Evolutionary conservation across 805 yeast genomes (phyloP).

Genomic region (Torulaspora quercuum): DNA sequence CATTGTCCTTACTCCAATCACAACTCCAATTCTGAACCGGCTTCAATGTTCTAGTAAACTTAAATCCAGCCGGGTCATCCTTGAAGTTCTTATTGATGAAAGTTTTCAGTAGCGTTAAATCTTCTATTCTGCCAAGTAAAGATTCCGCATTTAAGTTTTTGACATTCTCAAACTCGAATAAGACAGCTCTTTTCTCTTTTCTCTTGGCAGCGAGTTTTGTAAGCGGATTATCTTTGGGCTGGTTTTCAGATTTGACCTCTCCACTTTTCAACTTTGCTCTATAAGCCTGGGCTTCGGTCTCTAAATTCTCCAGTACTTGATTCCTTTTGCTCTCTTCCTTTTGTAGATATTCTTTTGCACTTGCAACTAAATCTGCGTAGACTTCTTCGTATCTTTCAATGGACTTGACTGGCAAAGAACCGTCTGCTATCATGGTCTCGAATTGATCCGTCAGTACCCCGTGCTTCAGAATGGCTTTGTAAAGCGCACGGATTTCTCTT

Average conservation of each 20-base stretch:
- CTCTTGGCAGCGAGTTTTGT: conserved; percentile 59
- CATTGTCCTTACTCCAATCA: conserved; percentile 79
- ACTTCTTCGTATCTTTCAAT: conserved; percentile 73
- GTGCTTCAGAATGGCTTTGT: conserved; percentile 71
- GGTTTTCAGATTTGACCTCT: conserved; percentile 33
- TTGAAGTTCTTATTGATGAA: conserved; percentile 47
- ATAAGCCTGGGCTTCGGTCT: conserved; percentile 55
- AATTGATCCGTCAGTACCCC: conserved; percentile 77
- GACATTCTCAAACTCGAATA: conserved; percentile 85
- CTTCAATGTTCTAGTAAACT: conserved; percentile 61
- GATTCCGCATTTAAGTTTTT: conserved; percentile 89
- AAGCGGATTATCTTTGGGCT: conserved; percentile 43
- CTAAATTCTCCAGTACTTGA: conserved; percentile 54
- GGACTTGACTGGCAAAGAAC: conserved; percentile 79
- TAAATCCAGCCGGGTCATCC: conserved; percentile 58
- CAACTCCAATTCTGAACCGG: conserved; percentile 89
- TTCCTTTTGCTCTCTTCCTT: conserved; percentile 64
- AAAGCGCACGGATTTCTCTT: conserved; percentile 79
- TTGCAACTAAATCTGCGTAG: conserved; percentile 65
- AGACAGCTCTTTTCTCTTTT: conserved; percentile 83
- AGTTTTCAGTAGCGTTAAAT: conserved; percentile 62
- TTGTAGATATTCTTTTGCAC: conserved; percentile 57
- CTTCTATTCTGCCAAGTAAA: conserved; percentile 77
- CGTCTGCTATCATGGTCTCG: conserved; percentile 86
- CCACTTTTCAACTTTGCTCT: conserved; percentile 43